Evolutionary conservation across 2,329 filamentous ascomycete species (phyloP).

Genomic region (Paramyrothecium sp.): DNA sequence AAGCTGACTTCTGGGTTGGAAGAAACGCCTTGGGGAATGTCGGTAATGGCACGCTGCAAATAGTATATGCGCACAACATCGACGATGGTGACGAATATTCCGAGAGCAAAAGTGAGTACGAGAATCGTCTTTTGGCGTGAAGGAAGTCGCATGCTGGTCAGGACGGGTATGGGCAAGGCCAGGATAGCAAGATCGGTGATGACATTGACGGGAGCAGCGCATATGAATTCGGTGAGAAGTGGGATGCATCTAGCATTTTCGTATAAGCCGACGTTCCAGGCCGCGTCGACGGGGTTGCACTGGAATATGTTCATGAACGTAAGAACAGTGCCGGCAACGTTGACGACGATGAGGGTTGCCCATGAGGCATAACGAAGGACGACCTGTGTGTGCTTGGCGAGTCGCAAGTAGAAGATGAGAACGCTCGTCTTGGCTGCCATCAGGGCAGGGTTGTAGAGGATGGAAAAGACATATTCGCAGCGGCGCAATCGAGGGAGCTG

Average conservation of each 20-base stretch:
- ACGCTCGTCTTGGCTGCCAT: conserved; percentile 95
- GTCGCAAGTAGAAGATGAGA: conserved; percentile 81
- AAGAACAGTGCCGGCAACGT: conserved; percentile 72
- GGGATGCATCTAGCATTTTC: conserved; percentile 48
- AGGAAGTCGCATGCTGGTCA: conserved; percentile 83
- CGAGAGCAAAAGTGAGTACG: conserved; percentile 80
- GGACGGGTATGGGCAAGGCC: conserved; percentile 81
- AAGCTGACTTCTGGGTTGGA: conserved; percentile 42
- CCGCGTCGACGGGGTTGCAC: conserved; percentile 71
- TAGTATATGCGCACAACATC: conserved; percentile 91
- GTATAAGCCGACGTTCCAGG: conserved; percentile 49
- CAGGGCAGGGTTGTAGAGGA: conserved; percentile 75
- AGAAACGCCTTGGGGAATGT: conserved; percentile 34
- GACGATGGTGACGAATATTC: conserved; percentile 83
- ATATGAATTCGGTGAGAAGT: conserved; percentile 62
- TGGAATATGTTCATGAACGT: conserved; percentile 88
- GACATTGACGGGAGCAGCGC: conserved; percentile 86
- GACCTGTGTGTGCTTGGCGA: conserved; percentile 74
- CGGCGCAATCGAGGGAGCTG: conserved; percentile 52
- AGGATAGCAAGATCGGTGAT: conserved; percentile 87
- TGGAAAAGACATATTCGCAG: conserved; percentile 63
- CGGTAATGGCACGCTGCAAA: conserved; percentile 68
- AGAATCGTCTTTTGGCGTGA: conserved; percentile 84
- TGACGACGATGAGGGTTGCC: conserved; percentile 73
- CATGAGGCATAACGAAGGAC: conserved; percentile 83